Conservation (phyloP, 257 asterid genomes). For the Solanum sitiens region DNA sequence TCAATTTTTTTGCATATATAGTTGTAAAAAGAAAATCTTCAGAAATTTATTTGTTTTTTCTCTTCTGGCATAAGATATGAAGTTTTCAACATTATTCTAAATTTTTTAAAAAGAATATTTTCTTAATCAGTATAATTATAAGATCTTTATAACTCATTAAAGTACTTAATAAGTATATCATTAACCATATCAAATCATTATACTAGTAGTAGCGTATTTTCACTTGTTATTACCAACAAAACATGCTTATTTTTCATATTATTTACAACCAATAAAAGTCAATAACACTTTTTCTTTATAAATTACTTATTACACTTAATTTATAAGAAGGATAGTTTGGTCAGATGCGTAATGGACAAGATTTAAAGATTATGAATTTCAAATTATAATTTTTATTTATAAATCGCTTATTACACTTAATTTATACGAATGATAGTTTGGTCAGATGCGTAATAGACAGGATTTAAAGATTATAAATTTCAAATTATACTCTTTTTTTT, state of each 20-base stretch:
- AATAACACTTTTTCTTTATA: neutral
- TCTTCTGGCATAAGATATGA: neutral
- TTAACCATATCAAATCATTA: neutral
- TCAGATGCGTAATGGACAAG: too few species aligned
- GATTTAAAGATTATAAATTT: too few species aligned
- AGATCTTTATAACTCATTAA: neutral
- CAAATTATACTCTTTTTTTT: too few species aligned
- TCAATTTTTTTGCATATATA: neutral
- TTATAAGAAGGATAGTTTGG: neutral
- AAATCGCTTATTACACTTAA: too few species aligned
- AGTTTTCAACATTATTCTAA: neutral
- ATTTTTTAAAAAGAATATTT: neutral
- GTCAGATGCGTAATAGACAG: neutral
- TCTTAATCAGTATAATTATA: neutral
- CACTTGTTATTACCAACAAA: neutral
- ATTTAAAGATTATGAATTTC: too few species aligned
- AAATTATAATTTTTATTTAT: neutral
- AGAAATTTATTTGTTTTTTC: neutral
- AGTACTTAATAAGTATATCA: neutral
- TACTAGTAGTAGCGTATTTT: neutral
- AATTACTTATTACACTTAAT: too few species aligned
- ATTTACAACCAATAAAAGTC: neutral
- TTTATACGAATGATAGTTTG: neutral
- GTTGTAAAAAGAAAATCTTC: neutral
- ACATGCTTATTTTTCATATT: neutral